These are phyloP conservation scores for Metschnikowia santaceciliae DNA, from an alignment of 805 yeast species.

Conservation along the genomic window DNA sequence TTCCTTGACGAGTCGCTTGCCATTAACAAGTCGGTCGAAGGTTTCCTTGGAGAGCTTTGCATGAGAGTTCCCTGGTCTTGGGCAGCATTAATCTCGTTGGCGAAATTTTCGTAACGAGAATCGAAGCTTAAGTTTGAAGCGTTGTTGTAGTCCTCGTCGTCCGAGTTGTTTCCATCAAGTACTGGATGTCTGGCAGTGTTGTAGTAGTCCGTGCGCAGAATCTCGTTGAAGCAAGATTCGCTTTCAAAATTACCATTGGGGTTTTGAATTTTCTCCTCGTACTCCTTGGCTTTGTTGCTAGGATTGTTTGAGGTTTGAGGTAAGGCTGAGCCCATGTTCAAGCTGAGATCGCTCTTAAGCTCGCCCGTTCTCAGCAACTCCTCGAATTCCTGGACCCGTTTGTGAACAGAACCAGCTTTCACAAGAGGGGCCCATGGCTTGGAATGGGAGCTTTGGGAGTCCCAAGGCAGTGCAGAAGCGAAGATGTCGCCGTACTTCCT, in stretches of 20 bases:
- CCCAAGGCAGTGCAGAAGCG: not conserved
- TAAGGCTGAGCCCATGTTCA: not conserved
- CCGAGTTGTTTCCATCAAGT: conserved; percentile 2
- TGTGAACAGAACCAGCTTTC: not conserved
- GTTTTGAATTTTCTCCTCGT: not conserved
- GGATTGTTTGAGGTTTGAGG: no score
- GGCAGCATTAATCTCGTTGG: not conserved
- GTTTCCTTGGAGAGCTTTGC: not conserved
- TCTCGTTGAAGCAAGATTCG: no score
- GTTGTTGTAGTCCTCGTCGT: not conserved
- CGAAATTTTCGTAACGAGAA: not conserved
- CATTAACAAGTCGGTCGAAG: not conserved
- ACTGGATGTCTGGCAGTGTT: not conserved
- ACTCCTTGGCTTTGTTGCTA: not conserved
- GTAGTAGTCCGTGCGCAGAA: not conserved
- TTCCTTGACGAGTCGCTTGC: not conserved
- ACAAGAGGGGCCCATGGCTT: not conserved
- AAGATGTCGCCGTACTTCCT: not conserved
- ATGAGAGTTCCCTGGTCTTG: not conserved
- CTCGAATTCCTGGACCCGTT: not conserved
- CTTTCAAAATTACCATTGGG: no score
- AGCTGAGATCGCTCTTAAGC: not conserved
- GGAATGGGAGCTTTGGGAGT: not conserved
- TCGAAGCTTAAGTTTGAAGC: not conserved
- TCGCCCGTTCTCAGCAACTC: not conserved